A percentile compares a stretch with the other conserved stretches of the same genome.
These are phyloP conservation scores for Amaranthus tricolor DNA, from an alignment of 179 eudicot genomes.

Conservation along the genomic window DNA sequence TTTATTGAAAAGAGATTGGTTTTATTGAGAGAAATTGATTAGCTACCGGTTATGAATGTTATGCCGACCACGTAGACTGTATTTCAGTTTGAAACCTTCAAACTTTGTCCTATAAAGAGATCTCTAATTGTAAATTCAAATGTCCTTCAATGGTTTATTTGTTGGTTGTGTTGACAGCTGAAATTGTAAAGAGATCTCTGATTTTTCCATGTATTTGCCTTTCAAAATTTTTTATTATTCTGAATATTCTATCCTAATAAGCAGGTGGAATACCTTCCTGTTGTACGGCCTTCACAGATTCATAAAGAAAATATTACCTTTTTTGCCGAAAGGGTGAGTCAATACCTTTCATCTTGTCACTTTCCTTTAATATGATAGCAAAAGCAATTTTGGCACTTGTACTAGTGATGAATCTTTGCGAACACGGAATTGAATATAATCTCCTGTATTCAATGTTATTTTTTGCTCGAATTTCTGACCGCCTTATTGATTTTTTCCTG, in stretches of 20 bases:
- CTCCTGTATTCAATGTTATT: not conserved
- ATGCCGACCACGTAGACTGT: not conserved
- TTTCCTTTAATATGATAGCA: not conserved
- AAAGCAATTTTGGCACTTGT: not conserved
- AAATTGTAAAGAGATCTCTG: not conserved
- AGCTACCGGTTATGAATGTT: not conserved
- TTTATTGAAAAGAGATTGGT: not conserved
- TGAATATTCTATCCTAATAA: constrained; percentile 6
- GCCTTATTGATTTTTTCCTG: not conserved
- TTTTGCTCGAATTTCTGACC: not conserved
- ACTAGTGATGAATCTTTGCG: not conserved
- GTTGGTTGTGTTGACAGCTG: not conserved
- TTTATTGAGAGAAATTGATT: not conserved
- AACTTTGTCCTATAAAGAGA: not conserved
- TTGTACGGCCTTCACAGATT: constrained; percentile 55
- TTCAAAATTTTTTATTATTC: not conserved
- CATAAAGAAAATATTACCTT: constrained; percentile 64
- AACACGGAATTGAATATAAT: not conserved
- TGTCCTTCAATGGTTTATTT: not conserved
- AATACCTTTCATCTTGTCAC: not conserved
- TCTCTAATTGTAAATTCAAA: not conserved
- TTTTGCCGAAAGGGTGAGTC: constrained; percentile 79
- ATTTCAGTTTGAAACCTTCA: not conserved
- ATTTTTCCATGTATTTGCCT: not conserved
- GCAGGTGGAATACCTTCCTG: constrained; percentile 96